Percentiles rank a stretch among this genome's conserved stretches.
Conservation (phyloP, 495 filamentous ascomycete genomes). For the Corynascus novoguineensis region DNA sequence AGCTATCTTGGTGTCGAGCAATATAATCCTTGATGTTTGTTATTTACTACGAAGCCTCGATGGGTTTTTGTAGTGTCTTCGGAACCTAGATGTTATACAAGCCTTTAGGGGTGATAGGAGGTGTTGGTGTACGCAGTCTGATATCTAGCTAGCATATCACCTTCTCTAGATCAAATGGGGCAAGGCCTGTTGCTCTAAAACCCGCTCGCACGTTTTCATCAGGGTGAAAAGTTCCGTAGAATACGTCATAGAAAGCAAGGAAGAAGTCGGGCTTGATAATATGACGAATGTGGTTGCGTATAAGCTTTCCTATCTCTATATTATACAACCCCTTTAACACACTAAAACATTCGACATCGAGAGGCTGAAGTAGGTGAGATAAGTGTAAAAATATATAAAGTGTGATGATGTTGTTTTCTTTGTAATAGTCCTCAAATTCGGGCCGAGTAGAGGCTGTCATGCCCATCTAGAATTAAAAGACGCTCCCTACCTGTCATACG, state of each 20-base stretch:
- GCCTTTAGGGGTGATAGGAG: constrained; percentile 2
- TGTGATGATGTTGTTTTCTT: constrained; percentile 16
- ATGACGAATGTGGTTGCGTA: constrained; percentile 3
- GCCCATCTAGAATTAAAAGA: neutral
- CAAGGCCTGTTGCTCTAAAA: constrained; percentile 16
- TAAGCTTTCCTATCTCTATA: constrained; percentile 13
- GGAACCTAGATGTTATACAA: neutral
- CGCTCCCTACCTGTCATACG: neutral
- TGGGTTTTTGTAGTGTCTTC: constrained; percentile 2
- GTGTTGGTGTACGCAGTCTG: constrained; percentile 1
- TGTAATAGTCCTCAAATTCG: neutral
- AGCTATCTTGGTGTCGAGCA: constrained; percentile 11
- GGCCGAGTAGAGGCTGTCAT: neutral
- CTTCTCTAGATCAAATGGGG: constrained; percentile 10
- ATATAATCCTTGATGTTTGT: neutral
- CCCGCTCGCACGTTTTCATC: constrained; percentile 4
- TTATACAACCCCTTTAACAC: constrained; percentile 13
- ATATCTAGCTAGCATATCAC: constrained; percentile 15
- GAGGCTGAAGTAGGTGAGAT: constrained; percentile 18
- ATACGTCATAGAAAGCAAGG: constrained; percentile 8
- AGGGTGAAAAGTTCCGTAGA: neutral
- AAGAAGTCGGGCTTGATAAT: constrained; percentile 17
- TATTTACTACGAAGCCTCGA: constrained; percentile 2
- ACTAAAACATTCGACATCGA: constrained; percentile 14
- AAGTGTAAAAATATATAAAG: constrained; percentile 17